Base-by-base conservation (phyloP, 1,139 yeast species). In the Geotrichum carabidarum region DNA sequence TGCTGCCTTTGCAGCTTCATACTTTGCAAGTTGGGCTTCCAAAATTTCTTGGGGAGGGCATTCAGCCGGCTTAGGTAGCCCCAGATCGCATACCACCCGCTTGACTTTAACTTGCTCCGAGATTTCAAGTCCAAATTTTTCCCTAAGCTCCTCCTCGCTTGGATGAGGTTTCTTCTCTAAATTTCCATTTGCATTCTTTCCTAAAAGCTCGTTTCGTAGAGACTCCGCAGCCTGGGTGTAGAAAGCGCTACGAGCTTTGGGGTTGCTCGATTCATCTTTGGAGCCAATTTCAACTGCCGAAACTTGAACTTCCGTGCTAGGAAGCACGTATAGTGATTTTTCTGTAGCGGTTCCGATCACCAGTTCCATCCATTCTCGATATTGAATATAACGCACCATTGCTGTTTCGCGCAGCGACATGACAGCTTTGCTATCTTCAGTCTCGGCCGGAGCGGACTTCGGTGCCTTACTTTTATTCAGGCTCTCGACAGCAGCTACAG, bases 291-390 rank as follows among this genome's bases (percentile, higher is more conserved):
- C 35, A 18, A 35, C 44, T 14, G 47, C 22, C 11, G 15, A 11
- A 15, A 15, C n/a, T 9, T 8, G 8, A 8, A 34, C 12, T 12
- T 27, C 15, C 36, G 31, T 9, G 8, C 27, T 15, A 17, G 45
- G 36, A 11, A 17, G 14, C 63, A 56, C 38, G 67, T 63, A 49
- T 65, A 59, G 44, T 58, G 58, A 35, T 27, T 68, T 62, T 37
- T 70, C 66, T 18, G 66, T 60, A 1, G 71, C 69, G 32, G 67
- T 62, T 22, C 72, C 74, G n/a, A 72, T 58, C 17, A 72, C 68
- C 44, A 71, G 68, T 60, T 72, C 74, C 66, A 74, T 68, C 78
- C 78, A 70, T 59, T 74, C 78, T 57, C 74, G 76, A 59, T 72
- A 73, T 27, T 75, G 64, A 18, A 73, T 71, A 55, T 71, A 74